Evolutionary conservation across 2,329 filamentous ascomycete genomes (phyloP).

Genomic region (Neophaeococcomyces aloes): DNA sequence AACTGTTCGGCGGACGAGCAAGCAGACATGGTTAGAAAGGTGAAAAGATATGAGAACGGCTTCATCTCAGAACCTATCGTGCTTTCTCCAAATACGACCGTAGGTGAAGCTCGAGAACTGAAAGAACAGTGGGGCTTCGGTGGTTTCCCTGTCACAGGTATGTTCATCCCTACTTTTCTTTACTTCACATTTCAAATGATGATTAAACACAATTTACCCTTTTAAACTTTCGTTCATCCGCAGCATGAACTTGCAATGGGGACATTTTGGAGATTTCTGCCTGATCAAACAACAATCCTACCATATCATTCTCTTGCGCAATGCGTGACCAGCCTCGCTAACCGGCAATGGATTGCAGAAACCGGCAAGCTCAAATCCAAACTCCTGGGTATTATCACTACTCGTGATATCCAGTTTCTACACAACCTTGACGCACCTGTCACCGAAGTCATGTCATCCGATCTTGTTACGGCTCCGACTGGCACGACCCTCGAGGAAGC

Average conservation of each 20-base stretch:
- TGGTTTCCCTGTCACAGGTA: slow-evolving; percentile 96
- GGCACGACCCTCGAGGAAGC: slow-evolving; percentile 80
- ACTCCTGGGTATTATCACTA: slow-evolving; percentile 93
- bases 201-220: slow-evolving; percentile 50
- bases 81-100: slow-evolving; percentile 74
- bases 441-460: slow-evolving; percentile 86
- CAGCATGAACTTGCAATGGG: slow-evolving; percentile 80
- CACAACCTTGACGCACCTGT: slow-evolving; percentile 61
- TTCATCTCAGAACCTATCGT: slow-evolving; percentile 96
- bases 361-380: slow-evolving; percentile 87
- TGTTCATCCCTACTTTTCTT: slow-evolving; percentile 34
- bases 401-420: slow-evolving; percentile 96
- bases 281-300: slow-evolving; percentile 33
- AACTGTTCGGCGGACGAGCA: slow-evolving; percentile 97
- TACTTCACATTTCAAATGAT: slow-evolving; percentile 49
- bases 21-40: slow-evolving; percentile 97
- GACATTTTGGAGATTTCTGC: slow-evolving; percentile 67
- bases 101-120: slow-evolving; percentile 78
- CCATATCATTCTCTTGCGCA: background rate
- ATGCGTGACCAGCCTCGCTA: slow-evolving; percentile 4
- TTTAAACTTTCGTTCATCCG: slow-evolving; percentile 99
- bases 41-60: slow-evolving; percentile 98
- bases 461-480: slow-evolving; percentile 75
- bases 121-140: slow-evolving; percentile 99
- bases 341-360: slow-evolving; percentile 46